These are phyloP conservation scores for Hypholoma fasciculare DNA, from an alignment of 768 basidiomycete species.

Conservation along the genomic window DNA sequence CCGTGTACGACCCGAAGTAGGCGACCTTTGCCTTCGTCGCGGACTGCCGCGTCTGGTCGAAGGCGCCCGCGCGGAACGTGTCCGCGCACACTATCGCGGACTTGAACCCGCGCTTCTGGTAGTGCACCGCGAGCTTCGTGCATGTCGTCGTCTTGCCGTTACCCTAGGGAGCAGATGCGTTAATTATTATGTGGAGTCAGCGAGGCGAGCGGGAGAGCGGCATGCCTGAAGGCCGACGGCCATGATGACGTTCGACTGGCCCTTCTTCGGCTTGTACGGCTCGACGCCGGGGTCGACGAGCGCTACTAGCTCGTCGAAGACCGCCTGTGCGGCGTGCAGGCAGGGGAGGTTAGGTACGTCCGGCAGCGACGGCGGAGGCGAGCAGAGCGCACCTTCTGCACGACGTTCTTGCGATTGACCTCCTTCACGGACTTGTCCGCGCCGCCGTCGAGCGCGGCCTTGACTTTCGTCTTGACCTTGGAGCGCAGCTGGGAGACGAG, in stretches of 20 bases:
- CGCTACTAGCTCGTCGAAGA: slow-evolving; percentile 94
- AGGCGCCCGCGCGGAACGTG: slow-evolving; percentile 98
- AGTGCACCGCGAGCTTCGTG: slow-evolving; percentile 97
- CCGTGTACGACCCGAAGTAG: slow-evolving; percentile 98
- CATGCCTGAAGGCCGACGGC: slow-evolving; percentile 92
- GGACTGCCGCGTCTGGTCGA: slow-evolving; percentile 98
- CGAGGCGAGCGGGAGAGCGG: neutral
- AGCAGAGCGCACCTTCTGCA: slow-evolving; percentile 73
- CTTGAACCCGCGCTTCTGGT: slow-evolving; percentile 95
- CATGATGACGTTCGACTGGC: slow-evolving; percentile 94
- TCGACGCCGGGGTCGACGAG: slow-evolving; percentile 95
- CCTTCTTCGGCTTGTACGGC: slow-evolving; percentile 96
- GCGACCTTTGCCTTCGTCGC: slow-evolving; percentile 99
- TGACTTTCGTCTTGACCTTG: slow-evolving; percentile 90
- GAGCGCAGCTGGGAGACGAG: slow-evolving; percentile 84
- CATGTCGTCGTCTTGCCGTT: slow-evolving; percentile 99
- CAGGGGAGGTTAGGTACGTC: neutral
- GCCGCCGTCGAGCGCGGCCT: slow-evolving; percentile 69
- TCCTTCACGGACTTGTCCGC: slow-evolving; percentile 75
- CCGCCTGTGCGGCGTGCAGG: slow-evolving; percentile 54
- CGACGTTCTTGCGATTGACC: slow-evolving; percentile 77
- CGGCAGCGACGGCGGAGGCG: neutral
- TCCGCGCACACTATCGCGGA: slow-evolving; percentile 98
- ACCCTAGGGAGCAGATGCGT: slow-evolving; percentile 51
- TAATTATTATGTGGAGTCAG: neutral